Base-by-base conservation (phyloP, 345 rosid species). In the Hibiscus mutabilis region DNA sequence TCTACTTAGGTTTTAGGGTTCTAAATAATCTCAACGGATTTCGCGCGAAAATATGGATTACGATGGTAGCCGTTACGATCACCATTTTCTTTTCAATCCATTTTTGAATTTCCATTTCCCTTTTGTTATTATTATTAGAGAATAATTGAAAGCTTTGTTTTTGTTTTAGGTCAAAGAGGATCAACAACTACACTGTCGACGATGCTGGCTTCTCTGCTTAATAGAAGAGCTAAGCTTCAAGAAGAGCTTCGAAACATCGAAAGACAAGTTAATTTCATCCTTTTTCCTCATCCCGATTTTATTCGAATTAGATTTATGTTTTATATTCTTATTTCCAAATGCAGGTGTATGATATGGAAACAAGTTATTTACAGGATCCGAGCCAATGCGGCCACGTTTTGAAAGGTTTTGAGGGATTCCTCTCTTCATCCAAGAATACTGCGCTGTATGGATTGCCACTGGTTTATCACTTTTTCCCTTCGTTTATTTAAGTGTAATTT, bases 331-430 rank as follows among this genome's bases (percentile, higher is more conserved):
- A 13, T 21, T 68, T 6, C 4, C 12, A 72, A 24, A 47, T 59
- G 52, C 88, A 95, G 99, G 92, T 92, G n/a, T 95, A 92, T 73
- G 99, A 92, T 68, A 84, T 92, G 97, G 99, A 95, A 87, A 95
- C 99, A 15, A 92, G 87, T 80, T 92, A 95, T 77, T 83, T 95
- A 60, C 98, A 95, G 70, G 99, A 95, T 78, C 91, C 99, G 1
- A 87, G 96, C 78, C 99, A 95, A 73, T 89, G 94, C 15, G 98
- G 99, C 71, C 88, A 92, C 82, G 97, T 91, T 33, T 80, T 95
- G 82, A 95, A 95, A 79, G 99, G 97, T 37, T 92, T 90, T 73
- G 98, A 89, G 76, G 98, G 99, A 53, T 95, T 95, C 79, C 82
- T 95, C 22, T 89, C 98, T 74, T 87, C 98, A 44, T 81, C 98